Evolutionary conservation across 768 basidiomycete species (phyloP).

Genomic region (Filobasidium wieringae): DNA sequence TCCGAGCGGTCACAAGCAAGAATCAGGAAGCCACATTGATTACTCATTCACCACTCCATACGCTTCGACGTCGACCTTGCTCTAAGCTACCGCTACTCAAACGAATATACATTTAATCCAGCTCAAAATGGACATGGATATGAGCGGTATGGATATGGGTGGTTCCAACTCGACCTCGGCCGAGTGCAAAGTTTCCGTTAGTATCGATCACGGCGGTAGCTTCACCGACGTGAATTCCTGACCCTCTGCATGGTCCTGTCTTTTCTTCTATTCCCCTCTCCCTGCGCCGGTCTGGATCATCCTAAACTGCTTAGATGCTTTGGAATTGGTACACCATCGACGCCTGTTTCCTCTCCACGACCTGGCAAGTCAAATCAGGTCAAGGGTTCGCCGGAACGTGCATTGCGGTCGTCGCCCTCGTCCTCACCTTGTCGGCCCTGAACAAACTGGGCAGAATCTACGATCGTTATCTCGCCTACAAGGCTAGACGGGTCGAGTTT

Average conservation of each 20-base stretch:
- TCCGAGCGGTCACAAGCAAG: too few species aligned
- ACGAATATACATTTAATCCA: too few species aligned
- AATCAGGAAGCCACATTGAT: too few species aligned
- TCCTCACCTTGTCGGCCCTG: slow-evolving; percentile 33
- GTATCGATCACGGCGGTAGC: too few species aligned
- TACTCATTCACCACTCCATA: too few species aligned
- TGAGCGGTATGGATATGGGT: not conserved
- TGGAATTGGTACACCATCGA: slow-evolving; percentile 38
- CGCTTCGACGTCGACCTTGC: too few species aligned
- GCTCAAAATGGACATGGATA: not conserved
- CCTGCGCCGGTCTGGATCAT: not conserved
- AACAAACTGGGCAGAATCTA: slow-evolving; percentile 36
- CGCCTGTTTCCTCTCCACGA: slow-evolving; percentile 35
- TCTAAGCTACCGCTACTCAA: too few species aligned
- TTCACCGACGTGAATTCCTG: too few species aligned
- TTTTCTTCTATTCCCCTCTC: not conserved
- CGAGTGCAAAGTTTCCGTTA: not conserved
- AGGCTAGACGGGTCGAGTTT: too few species aligned
- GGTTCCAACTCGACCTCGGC: not conserved
- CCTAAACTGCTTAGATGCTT: slow-evolving; percentile 30
- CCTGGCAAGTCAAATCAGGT: slow-evolving; percentile 31
- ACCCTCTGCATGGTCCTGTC: too few species aligned
- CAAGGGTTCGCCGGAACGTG: slow-evolving; percentile 33
- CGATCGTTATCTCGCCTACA: slow-evolving; percentile 25
- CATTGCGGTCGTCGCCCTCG: slow-evolving; percentile 38